Base-by-base conservation (phyloP, 306 rosid species). In the Clitoria ternatea region DNA sequence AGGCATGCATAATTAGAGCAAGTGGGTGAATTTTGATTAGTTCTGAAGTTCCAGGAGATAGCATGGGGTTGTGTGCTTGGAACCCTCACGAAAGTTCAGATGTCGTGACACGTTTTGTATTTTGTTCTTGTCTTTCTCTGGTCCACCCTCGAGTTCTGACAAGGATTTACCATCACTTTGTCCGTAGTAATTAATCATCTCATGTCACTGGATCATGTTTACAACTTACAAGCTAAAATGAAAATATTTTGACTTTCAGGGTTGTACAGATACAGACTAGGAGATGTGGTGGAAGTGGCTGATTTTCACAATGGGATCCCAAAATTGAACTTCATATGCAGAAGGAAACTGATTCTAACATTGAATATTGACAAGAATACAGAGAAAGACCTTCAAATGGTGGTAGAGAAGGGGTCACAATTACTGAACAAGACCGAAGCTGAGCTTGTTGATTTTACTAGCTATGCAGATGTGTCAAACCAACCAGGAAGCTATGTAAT, bases 221-320 rank as follows among this genome's bases (percentile, higher is more conserved):
- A n/a, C n/a, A n/a, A n/a, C n/a, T n/a, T 47, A 7, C 24, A 11
- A 8, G n/a, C 5, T 42, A 15, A 27, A 13, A 8, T 24, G 7
- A 9, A 50, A 10, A 14, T 23, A 40, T 24, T 13, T n/a, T 0
- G 2, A 4, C n/a, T 18, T 74, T 32, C 89, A 94, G 98, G 98
- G 19, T 70, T 94, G 7, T 94, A 94, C 8, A 85, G 98, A 76
- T 90, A 64, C 85, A 80, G 92, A 23, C 62, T 94, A 74, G 98
- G 98, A 19, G 98, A 94, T 52, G 92, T 94, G 30, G 98, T 94
- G 79, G 98, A 94, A 83, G 98, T 94, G 71, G 84, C 73, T 0
- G 92, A 88, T 0, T 94, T 89, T 71, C 88, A 90, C 87, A 85
- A 75, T 3, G 84, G 89, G 50, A 87, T 95, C 20, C 98, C 98